Base-by-base conservation (phyloP, 176 grass and related monocot species). In the Bonia amplexicaulis region DNA sequence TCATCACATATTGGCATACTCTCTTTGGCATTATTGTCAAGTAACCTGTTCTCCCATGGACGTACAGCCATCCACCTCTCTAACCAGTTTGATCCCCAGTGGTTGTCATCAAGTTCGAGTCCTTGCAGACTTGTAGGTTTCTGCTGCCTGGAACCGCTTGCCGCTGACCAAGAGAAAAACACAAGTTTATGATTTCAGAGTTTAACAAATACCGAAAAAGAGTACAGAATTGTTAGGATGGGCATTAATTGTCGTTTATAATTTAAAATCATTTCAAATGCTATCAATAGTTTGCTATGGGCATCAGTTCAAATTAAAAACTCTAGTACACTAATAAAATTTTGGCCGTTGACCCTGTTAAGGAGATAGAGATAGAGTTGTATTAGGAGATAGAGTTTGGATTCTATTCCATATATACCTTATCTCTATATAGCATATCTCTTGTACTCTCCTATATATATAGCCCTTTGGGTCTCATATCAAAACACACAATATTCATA, bases 61-160 rank as follows among this genome's bases (percentile, higher is more conserved):
- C 92, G 91, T 83, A 94, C 93, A 55, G 97, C 97, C 92, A 99
- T 94, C 97, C 97, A 99, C 67, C 97, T 89, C 68, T 99, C 97
- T 65, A 96, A 80, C 97, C 97, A 99, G 85, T 92, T 99, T 93
- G 93, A 96, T n/a, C 92, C 93, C 97, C 97, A 99, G 63, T 92
- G 85, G 51, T 85, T 84, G 20, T 92, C 87, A 73, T 94, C 93
- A 69, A 82, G 81, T 81, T 91, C 79, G 58, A 82, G 76, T 23
- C 84, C 90, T 86, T 87, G 73, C 48, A 87, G 49, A 57, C 64
- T 84, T 39, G 66, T 71, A 35, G 85, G 46, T 71, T 88, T 84
- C n/a, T 84, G 85, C 78, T 92, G 93, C 60, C 90, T 99, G 49
- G 79, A 92, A 87, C 90, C 93, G 97, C 92, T 88, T 99, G 97